Conservation (phyloP, 1,139 yeast species). For the Sugiyamaella sp. region DNA sequence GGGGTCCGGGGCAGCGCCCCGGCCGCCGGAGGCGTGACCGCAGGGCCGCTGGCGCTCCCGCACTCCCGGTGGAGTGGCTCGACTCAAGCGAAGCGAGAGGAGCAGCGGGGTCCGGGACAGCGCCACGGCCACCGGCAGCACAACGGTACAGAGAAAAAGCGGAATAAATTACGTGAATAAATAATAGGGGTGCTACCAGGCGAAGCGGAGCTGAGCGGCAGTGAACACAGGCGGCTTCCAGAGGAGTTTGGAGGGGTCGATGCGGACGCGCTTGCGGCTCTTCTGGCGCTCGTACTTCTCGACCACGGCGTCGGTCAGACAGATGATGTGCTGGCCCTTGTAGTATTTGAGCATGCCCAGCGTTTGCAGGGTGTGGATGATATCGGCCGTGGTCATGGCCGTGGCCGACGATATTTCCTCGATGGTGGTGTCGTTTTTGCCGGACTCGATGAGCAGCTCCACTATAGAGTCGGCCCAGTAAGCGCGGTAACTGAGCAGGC, state of each 20-base stretch:
- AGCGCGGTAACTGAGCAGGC: slow-evolving; percentile 89
- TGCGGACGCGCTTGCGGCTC: slow-evolving; percentile 73
- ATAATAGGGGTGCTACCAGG: slow-evolving; percentile 61
- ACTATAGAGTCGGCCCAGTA: slow-evolving; percentile 94
- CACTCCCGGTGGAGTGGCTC: too few relatives aligned
- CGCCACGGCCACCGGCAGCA: too few relatives aligned
- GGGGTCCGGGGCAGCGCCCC: too few relatives aligned
- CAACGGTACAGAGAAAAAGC: too few relatives aligned
- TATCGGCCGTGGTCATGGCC: slow-evolving; percentile 96
- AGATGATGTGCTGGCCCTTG: slow-evolving; percentile 95
- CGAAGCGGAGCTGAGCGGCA: slow-evolving; percentile 92
- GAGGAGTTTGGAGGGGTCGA: slow-evolving; percentile 68
- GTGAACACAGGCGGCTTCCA: slow-evolving; percentile 99
- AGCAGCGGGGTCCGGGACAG: neutral
- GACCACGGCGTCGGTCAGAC: slow-evolving; percentile 81
- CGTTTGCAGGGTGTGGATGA: slow-evolving; percentile 89
- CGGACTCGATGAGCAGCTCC: slow-evolving; percentile 67
- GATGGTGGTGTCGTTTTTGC: slow-evolving; percentile 71
- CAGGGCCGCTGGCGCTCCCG: too few relatives aligned
- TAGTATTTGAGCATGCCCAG: slow-evolving; percentile 87
- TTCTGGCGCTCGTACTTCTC: slow-evolving; percentile 73
- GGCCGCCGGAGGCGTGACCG: slow-evolving; percentile 3
- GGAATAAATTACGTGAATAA: slow-evolving; percentile 10
- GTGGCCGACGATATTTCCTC: slow-evolving; percentile 88
- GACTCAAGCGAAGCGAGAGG: too few relatives aligned